Conservation (phyloP, 2,329 filamentous ascomycete genomes). For the Colletotrichum sidae region DNA sequence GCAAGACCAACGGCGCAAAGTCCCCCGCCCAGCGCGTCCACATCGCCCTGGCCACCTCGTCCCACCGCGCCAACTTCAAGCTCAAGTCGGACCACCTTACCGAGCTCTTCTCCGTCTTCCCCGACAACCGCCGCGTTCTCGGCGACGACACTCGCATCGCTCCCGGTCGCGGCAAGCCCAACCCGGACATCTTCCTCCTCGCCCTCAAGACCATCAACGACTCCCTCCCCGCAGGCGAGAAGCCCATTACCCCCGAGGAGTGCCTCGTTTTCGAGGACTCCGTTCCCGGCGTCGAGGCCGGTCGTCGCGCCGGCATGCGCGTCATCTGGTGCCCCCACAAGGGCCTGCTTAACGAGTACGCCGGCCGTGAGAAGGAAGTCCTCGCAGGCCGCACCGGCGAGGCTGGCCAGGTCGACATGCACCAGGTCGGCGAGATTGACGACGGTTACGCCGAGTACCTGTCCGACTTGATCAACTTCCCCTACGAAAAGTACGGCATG, state of each 20-base stretch:
- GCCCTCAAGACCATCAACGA: constrained; percentile 88
- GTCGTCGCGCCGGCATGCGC: constrained; percentile 91
- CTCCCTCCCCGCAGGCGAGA: constrained; percentile 71
- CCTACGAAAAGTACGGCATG: constrained; percentile 70
- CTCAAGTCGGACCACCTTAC: constrained; percentile 77
- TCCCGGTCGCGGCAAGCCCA: constrained; percentile 87
- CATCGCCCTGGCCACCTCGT: constrained; percentile 88
- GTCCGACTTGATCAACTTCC: constrained; percentile 63
- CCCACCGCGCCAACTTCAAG: constrained; percentile 76
- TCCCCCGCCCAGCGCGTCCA: constrained; percentile 64
- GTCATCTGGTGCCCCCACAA: constrained; percentile 93
- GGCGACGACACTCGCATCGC: constrained; percentile 87
- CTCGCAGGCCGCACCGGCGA: constrained; percentile 84
- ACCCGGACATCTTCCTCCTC: constrained; percentile 93
- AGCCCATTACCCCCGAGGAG: constrained; percentile 80
- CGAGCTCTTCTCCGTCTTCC: constrained; percentile 74
- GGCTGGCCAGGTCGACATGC: constrained; percentile 65
- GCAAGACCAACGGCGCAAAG: constrained; percentile 31
- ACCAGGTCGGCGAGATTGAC: constrained; percentile 66
- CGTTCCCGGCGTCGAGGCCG: constrained; percentile 91
- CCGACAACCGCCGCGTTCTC: constrained; percentile 76
- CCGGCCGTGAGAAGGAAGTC: constrained; percentile 81
- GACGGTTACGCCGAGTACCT: constrained; percentile 73
- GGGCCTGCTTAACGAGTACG: constrained; percentile 80
- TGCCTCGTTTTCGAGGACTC: constrained; percentile 97